Evolutionary conservation across 345 rosid species (phyloP), one percentile per base, ranked within the genome.

Genomic region (Dovyalis caffra): DNA sequence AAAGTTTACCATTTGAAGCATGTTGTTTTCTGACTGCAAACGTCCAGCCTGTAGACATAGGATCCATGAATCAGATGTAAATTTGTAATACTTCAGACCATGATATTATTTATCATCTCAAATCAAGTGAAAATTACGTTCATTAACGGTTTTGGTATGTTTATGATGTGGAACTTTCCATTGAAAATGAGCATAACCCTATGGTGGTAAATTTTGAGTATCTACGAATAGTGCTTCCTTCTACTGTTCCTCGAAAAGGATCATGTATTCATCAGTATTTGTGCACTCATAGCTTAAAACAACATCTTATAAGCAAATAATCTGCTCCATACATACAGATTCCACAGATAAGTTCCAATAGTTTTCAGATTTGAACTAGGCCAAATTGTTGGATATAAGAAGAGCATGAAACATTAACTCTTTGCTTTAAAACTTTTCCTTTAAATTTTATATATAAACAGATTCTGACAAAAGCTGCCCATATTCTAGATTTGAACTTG

Each of bases 1-100:
- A 26, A 16, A 83, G n/a, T 34, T 85, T 90, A 95, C 98, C 99
- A 89, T 88, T 64, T 93, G 91, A 82, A 95, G 96, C 90, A 93
- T 40, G 73, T 80, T 85, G 81, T 94, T 93, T 83, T 89, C 98
- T 32, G 89, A 84, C 70, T 66, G 85, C 84, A 93, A 73, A 57
- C 77, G 88, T 58, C 89, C 84, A 56, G 63, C 89, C 97, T 92
- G 83, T 69, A 81, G 73, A 66, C 16, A 53, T 29, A 43, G 66
- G 65, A 72, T 65, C 74, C 66, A 65, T 51, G 58, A 63, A 70
- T 77, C 51, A 68, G 65, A 63, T 58, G 58, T 40, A 40, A 18
- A 26, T 3, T 53, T 37, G 34, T 18, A 34, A 20, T 15, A 33
- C 34, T 29, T 40, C 63, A 69, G 37, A 28, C 64, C 53, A 78